phyloP scores from a whole-genome alignment of 2,329 filamentous ascomycete species.

The Ascochyta viciae-villosae region DNA sequence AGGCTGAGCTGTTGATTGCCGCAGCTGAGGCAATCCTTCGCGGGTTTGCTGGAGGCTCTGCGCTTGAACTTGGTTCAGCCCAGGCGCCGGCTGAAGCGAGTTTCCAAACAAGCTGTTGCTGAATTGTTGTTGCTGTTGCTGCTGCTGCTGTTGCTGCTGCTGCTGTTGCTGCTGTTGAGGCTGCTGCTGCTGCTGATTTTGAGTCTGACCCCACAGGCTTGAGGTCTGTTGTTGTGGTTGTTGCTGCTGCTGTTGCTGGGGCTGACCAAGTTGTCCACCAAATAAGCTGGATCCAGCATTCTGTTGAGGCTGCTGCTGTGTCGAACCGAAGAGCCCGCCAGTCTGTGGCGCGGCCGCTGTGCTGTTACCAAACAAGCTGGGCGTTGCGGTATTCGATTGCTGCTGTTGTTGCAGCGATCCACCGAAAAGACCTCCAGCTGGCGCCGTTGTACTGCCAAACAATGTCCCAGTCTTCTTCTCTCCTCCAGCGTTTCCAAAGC shows the following conservation, averaged over 20 bases:
- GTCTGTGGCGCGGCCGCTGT: conserved; percentile 20
- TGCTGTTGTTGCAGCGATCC: conserved; percentile 45
- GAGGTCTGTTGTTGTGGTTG: conserved; percentile 46
- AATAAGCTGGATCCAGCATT: conserved; percentile 30
- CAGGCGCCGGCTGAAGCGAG: conserved; percentile 40
- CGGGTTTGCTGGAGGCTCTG: conserved; percentile 49
- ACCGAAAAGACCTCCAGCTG: conserved; percentile 50
- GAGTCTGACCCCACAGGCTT: conserved; percentile 48
- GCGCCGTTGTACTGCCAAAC: conserved; percentile 46
- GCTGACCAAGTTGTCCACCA: conserved; percentile 19
- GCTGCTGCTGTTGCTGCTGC: conserved; percentile 51
- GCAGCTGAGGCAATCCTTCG: conserved; percentile 45
- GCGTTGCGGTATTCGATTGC: conserved; percentile 45
- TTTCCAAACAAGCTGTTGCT: conserved; percentile 50
- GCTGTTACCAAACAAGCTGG: conserved; percentile 27
- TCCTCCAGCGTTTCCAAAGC: conserved; percentile 36
- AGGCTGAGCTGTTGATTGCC: conserved; percentile 37
- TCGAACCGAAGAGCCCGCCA: conserved; percentile 33
- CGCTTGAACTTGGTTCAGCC: conserved; percentile 35
- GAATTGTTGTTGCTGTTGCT: conserved; percentile 51
- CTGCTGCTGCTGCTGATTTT: conserved; percentile 44
- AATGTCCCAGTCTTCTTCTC: conserved; percentile 49
- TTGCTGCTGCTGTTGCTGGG: conserved; percentile 26
- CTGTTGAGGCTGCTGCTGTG: conserved; percentile 26
- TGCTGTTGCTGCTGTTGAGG: conserved; percentile 53